Evolutionary conservation across 2,329 filamentous ascomycete genomes (phyloP).

Genomic region (Teratosphaeria epicoccoides): DNA sequence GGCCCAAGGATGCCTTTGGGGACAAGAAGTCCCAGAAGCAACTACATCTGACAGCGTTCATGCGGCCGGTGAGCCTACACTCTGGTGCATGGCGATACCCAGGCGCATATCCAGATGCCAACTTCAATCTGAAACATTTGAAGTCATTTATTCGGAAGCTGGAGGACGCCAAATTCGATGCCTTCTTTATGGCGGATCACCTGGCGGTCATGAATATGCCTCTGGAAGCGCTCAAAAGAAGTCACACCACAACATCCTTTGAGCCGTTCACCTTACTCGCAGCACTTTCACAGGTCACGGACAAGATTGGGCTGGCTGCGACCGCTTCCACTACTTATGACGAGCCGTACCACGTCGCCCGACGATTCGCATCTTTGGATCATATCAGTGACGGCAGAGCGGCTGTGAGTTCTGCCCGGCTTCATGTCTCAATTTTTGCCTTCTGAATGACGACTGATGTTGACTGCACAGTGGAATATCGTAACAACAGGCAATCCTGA

Average conservation of each 20-base stretch:
- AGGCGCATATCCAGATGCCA: constrained; percentile 44
- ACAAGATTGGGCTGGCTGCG: constrained; percentile 26
- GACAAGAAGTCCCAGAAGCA: constrained; percentile 16
- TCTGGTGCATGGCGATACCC: constrained; percentile 45
- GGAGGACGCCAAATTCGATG: constrained; percentile 40
- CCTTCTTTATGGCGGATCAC: constrained; percentile 43
- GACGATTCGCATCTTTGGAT: constrained; percentile 29
- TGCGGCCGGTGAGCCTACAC: constrained; percentile 48
- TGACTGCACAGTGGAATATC: constrained; percentile 36
- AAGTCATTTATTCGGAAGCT: constrained; percentile 44
- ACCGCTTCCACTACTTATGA: constrained; percentile 24
- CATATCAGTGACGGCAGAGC: constrained; percentile 29
- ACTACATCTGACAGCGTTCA: constrained; percentile 48
- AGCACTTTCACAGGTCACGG: constrained; percentile 36
- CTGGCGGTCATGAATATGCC: constrained; percentile 33
- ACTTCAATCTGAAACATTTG: constrained; percentile 46
- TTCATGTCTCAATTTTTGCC: not conserved
- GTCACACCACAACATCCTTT: constrained; percentile 49
- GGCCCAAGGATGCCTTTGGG: not conserved
- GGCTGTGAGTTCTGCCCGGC: constrained; percentile 9
- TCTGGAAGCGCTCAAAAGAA: constrained; percentile 45
- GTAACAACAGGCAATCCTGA: constrained; percentile 41
- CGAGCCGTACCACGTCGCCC: constrained; percentile 27
- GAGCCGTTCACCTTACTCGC: constrained; percentile 35
- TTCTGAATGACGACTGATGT: not conserved